These are phyloP conservation scores for Decorospora gaudefroyi DNA, from an alignment of 2,329 filamentous ascomycete species.

Conservation along the genomic window DNA sequence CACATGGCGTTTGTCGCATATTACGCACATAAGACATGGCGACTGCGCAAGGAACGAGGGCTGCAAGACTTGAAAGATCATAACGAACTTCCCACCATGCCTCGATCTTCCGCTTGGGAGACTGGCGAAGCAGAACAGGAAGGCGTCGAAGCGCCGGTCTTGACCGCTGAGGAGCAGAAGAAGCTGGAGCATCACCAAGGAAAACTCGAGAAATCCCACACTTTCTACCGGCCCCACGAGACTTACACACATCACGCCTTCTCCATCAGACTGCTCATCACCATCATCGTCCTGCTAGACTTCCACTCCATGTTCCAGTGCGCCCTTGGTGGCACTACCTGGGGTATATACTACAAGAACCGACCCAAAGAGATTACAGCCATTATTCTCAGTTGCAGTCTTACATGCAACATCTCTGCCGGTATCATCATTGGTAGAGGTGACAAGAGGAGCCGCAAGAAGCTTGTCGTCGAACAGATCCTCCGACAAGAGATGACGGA, in stretches of 20 bases:
- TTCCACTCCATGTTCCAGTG: conserved; percentile 81
- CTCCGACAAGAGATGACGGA: conserved; percentile 75
- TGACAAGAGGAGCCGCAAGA: conserved; percentile 77
- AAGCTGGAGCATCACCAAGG: conserved; percentile 74
- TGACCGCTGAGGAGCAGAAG: conserved; percentile 67
- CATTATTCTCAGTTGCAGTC: conserved; percentile 76
- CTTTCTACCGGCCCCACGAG: conserved; percentile 87
- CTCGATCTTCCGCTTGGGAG: conserved; percentile 51
- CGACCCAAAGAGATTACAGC: conserved; percentile 78
- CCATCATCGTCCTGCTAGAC: conserved; percentile 76
- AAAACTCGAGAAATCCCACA: conserved; percentile 80
- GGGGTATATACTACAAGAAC: conserved; percentile 72
- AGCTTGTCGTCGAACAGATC: conserved; percentile 77
- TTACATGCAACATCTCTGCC: conserved; percentile 75
- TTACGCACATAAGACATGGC: conserved; percentile 69
- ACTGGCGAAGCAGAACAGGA: conserved; percentile 35
- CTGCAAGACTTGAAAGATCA: conserved; percentile 67
- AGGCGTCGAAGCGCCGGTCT: conserved; percentile 59
- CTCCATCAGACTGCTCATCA: conserved; percentile 71
- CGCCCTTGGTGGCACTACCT: conserved; percentile 75
- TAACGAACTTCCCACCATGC: conserved; percentile 65
- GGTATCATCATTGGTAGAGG: conserved; percentile 77
- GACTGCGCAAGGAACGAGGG: conserved; percentile 62
- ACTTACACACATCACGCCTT: conserved; percentile 83
- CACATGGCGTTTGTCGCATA: conserved; percentile 81